These are phyloP conservation scores for Gamsiella multidivaricata DNA, from an alignment of 192 early-diverging fungal genomes.

Conservation along the genomic window DNA sequence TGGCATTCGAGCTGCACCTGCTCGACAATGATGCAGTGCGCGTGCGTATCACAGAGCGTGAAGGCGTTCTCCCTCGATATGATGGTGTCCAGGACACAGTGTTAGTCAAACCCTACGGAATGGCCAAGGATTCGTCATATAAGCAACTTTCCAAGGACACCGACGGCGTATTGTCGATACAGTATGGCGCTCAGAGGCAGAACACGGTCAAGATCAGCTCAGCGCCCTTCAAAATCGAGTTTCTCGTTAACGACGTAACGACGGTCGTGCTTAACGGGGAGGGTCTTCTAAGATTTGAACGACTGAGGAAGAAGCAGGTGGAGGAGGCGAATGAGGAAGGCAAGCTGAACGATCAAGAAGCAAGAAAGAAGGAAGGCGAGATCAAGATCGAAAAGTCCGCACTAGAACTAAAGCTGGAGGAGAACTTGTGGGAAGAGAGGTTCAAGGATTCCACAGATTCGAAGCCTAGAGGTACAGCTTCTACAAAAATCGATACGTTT, in stretches of 20 bases:
- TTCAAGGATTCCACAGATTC: slow-evolving; percentile 89
- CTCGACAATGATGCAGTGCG: slow-evolving; percentile 69
- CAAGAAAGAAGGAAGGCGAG: slow-evolving; percentile 55
- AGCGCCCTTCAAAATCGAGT: slow-evolving; percentile 70
- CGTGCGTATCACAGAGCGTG: slow-evolving; percentile 71
- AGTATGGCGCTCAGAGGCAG: slow-evolving; percentile 54
- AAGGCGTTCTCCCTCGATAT: slow-evolving; percentile 77
- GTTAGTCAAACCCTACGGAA: slow-evolving; percentile 55
- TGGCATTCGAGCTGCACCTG: slow-evolving; percentile 64
- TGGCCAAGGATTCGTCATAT: slow-evolving; percentile 18
- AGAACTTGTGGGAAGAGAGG: slow-evolving; percentile 85
- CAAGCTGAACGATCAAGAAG: slow-evolving; percentile 50
- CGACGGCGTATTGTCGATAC: slow-evolving; percentile 47
- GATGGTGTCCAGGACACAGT: slow-evolving; percentile 69
- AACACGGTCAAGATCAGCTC: slow-evolving; percentile 63
- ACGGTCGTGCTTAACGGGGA: slow-evolving; percentile 84
- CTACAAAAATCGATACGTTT: no score
- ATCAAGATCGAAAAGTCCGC: slow-evolving; percentile 56
- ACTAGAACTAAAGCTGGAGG: slow-evolving; percentile 52
- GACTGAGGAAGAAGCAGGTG: slow-evolving; percentile 67
- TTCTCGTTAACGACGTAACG: slow-evolving; percentile 64
- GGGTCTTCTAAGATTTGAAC: slow-evolving; percentile 88
- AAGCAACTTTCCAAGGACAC: slow-evolving; percentile 15
- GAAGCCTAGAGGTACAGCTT: slow-evolving; percentile 86
- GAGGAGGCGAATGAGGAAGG: slow-evolving; percentile 42